Base-by-base conservation (phyloP, 352 stramenopile species). In the Pythium inflatum region DNA sequence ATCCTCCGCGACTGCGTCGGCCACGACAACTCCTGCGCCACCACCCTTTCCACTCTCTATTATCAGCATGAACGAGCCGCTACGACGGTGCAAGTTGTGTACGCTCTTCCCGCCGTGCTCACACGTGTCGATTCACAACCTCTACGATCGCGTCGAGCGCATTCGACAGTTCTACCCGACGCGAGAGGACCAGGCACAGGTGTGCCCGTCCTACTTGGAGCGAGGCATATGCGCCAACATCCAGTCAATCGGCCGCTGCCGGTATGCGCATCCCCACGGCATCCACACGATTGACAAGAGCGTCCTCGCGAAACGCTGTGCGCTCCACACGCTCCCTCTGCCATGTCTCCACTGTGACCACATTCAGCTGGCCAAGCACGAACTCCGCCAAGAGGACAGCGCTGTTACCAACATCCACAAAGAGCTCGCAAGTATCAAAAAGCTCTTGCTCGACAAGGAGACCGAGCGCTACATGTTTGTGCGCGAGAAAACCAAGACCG, bases 61-160 rank as follows among this genome's bases (percentile, higher is more conserved):
- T 34, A 20, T 86, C 27, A 68, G 68, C 16, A 84, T 94, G 77
- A 88, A 62, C 22, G 73, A 83, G 31, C 86, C 82, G 1, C 70
- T 91, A 11, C 80, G 82, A 5, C 75, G 86, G 1, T 94, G 84
- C 46, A 77, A 69, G 6, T 80, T 88, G 31, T 94, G 86, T 50
- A 94, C 84, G 38, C 66, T 94, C 11, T 5, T 86, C 12, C 86
- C 86, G 2, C 86, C 84, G 12, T 94, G 86, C 38, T 66, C 71
- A 0, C 86, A 94, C 31, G 54, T 89, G 8, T 68, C 84, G 1
- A 33, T 91, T 3, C 60, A 83, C 28, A 77, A 78, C 64, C 57
- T 94, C 16, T 68, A 78, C 30, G 75, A 84, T 40, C 78, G 76
- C 43, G 59, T 90, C 18, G 57, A 82, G 18, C 80, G 75, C 5